Conservation (phyloP, 2,329 filamentous ascomycete genomes). For the Blumeriella jaapii region DNA sequence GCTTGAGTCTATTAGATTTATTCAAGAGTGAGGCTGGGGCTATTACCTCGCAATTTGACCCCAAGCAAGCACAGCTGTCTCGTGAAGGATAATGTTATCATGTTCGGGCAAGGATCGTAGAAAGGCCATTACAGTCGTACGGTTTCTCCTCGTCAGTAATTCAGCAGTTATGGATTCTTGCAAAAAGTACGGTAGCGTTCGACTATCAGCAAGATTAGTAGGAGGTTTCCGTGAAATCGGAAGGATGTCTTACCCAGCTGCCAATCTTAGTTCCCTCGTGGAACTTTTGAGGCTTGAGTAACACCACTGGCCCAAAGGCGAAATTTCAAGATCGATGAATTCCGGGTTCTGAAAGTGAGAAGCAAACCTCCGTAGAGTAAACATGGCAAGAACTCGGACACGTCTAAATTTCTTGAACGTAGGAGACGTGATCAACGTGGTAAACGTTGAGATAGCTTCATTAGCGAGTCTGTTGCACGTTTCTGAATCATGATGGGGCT, state of each 20-base stretch:
- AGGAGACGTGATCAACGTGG: constrained; percentile 32
- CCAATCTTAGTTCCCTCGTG: constrained; percentile 71
- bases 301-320: constrained; percentile 66
- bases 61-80: constrained; percentile 78
- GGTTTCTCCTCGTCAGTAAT: constrained; percentile 40
- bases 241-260: constrained; percentile 54
- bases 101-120: constrained; percentile 63
- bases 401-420: constrained; percentile 43
- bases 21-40: neutral
- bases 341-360: constrained; percentile 49
- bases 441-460: constrained; percentile 36
- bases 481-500: constrained; percentile 8
- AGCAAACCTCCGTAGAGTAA: constrained; percentile 56
- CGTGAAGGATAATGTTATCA: constrained; percentile 55
- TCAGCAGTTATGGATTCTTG: constrained; percentile 31
- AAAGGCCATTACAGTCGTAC: constrained; percentile 57
- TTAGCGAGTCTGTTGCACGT: constrained; percentile 19
- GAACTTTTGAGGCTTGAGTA: constrained; percentile 74
- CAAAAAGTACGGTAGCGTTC: constrained; percentile 56
- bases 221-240: no score
- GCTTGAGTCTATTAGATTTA: neutral
- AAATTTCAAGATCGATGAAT: constrained; percentile 56
- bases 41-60: constrained; percentile 64
- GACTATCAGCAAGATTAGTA: constrained; percentile 32
- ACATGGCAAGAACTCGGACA: constrained; percentile 58